These are phyloP conservation scores for Aquilaria malaccensis DNA, from an alignment of 345 rosid species.

Conservation along the genomic window DNA sequence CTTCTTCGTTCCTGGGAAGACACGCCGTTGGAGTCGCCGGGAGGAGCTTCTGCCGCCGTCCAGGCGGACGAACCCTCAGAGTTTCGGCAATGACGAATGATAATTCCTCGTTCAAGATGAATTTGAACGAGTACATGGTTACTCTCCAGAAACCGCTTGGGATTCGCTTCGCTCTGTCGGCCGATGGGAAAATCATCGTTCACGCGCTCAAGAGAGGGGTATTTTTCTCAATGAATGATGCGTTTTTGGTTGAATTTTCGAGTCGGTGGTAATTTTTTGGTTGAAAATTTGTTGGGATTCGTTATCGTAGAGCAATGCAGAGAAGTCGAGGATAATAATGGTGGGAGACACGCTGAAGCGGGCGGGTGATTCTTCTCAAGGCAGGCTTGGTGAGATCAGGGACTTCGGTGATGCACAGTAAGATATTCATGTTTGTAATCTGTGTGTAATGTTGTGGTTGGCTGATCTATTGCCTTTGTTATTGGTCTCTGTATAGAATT, in stretches of 20 bases:
- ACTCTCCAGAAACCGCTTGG: conserved; percentile 84
- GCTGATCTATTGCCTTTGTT: no score
- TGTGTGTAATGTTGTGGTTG: no score
- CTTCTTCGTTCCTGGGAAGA: conserved; percentile 18
- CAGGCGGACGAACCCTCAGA: conserved; percentile 12
- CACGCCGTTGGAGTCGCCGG: conserved; percentile 15
- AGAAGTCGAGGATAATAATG: conserved; percentile 83
- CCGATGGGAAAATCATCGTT: conserved; percentile 70
- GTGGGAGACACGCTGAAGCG: conserved; percentile 83
- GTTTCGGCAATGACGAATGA: conserved; percentile 40
- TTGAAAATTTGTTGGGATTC: background rate
- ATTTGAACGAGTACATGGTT: conserved; percentile 92
- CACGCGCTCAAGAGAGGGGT: conserved; percentile 84
- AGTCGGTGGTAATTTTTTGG: background rate
- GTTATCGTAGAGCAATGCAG: conserved; percentile 67
- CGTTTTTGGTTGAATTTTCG: background rate
- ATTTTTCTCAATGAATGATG: background rate
- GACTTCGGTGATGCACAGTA: conserved; percentile 64
- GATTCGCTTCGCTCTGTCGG: conserved; percentile 66
- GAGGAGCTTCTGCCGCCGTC: conserved; percentile 5
- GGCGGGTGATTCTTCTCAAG: conserved; percentile 52
- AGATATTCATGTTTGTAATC: conserved; percentile 16
- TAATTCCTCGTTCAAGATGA: conserved; percentile 44
- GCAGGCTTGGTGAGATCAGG: conserved; percentile 37
- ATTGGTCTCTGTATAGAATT: no score